phyloP scores from a whole-genome alignment of 176 grass and related monocot genomes.

The Tillandsia leiboldiana region DNA sequence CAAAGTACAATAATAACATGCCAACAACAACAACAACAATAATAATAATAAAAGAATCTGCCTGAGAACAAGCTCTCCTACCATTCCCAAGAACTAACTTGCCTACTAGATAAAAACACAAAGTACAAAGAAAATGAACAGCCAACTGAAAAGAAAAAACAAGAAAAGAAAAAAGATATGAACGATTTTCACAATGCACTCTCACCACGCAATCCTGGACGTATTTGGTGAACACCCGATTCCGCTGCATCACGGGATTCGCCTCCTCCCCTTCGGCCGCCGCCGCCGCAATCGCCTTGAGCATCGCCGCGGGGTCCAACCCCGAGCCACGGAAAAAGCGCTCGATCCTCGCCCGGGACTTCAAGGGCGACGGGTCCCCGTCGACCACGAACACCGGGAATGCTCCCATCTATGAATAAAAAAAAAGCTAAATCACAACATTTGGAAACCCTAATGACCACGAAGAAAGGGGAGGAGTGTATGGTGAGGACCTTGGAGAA shows the following conservation, averaged over 20 bases:
- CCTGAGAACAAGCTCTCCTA: too few species aligned
- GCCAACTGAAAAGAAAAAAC: not conserved
- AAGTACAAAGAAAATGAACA: not conserved
- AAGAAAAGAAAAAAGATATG: not conserved
- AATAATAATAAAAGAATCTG: too few species aligned
- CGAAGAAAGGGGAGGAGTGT: not conserved
- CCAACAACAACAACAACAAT: too few species aligned
- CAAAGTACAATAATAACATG: too few species aligned
- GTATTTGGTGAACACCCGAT: slow-evolving; percentile 37
- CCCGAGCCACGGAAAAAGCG: slow-evolving; percentile 73
- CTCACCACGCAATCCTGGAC: slow-evolving; percentile 60
- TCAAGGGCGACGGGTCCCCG: slow-evolving; percentile 70
- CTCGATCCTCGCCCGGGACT: slow-evolving; percentile 65
- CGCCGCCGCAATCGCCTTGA: slow-evolving; percentile 16
- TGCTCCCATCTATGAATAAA: slow-evolving; percentile 63
- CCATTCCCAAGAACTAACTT: too few species aligned
- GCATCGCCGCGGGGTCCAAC: slow-evolving; percentile 37
- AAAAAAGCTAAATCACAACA: not conserved
- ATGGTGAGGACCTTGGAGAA: slow-evolving; percentile 62
- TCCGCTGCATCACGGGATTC: slow-evolving; percentile 32
- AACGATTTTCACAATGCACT: not conserved
- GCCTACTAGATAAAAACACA: too few species aligned
- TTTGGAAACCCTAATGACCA: too few species aligned
- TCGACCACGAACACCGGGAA: slow-evolving; percentile 92
- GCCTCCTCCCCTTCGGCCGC: slow-evolving; percentile 4